Evolutionary conservation across 2,329 filamentous ascomycete genomes (phyloP), one percentile per base, ranked within the genome.

Genomic region (Rasamsonia emersonii): DNA sequence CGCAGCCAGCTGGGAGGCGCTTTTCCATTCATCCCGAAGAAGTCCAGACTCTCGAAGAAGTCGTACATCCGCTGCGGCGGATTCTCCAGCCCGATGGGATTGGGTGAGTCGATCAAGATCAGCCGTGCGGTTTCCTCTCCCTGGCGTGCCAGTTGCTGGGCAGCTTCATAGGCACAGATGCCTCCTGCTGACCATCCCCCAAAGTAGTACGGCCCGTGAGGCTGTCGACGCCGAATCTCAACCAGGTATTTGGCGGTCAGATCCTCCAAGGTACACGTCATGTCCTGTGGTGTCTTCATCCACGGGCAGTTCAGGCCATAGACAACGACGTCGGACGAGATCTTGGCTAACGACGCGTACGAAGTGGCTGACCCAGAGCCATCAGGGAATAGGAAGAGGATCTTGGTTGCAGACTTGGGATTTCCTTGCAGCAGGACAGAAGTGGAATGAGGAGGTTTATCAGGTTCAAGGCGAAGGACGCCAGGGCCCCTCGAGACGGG

Each of bases 71-170:
- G 7, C 14, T 8, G 6, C 10, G 29, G 29, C 6, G 17, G 14
- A 5, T 25, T 15, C 29, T 24, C 29, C 5, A 24, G 19, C 19
- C 10, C 5, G 14, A 7, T 14, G 2, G 7, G 76, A 43, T 68
- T 73, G 1, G 76, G 76, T 0, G 73, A 62, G 45, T 80, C 77
- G 34, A 80, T 71, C 30, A 79, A 58, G 37, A 79, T 61, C 11
- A 80, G 63, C 33, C 68, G 58, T 2, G 69, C 65, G 2, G 79
- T 71, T 7, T 46, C 43, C 18, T 78, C 68, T 11, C 71, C 68
- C 1, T 59, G 63, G 39, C 62, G 62, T 35, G 61, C 62, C 9
- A 80, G 64, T 42, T 75, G 71, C 35, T 67, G 66, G 46, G 50
- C 44, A 6, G 53, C 52, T 34, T 58, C 53, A 39, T 59, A 60